Base-by-base conservation (phyloP, 768 basidiomycete genomes). In the Scleroderma citrinum region DNA sequence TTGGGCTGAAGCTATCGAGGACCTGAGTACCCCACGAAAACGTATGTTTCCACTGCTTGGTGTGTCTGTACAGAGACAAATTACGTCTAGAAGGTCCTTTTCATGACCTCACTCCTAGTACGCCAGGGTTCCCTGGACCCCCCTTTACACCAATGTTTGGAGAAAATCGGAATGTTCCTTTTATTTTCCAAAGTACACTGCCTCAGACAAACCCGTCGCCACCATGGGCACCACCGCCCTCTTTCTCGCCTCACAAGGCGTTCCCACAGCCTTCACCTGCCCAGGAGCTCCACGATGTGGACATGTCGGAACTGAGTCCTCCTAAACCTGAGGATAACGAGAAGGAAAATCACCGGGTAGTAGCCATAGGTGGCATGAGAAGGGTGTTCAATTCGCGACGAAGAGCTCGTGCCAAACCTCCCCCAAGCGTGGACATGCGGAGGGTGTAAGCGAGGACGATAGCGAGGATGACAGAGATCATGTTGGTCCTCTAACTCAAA, bases 261-360 rank as follows among this genome's bases (percentile, higher is more conserved):
- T 83, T 85, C 53, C 80, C 81, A 30, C 69, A 68, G 37, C 68
- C 69, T 23, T 21, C 13, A 20, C 50, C 61, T 34, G 58, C 61
- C 17, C 57, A 64, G 23, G 85, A 88, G 57, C 56, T 78, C 21
- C 73, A 71, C 26, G 88, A 90, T 61, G 71, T 91, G 17, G 84
- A 86, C 60, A 90, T 91, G 87, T 69, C 74, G 6, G 88, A 90
- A 45, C 65, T 70, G 13, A 88, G 83, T 57, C 85, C 85, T 29
- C 73, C 74, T 19, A 78, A 72, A 52, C 59, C 58, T 16, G 72
- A 77, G 23, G 75, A 75, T 38, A 47, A 51, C 14, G 71, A 71
- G 35, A 65, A 59, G 14, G 73, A 71, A 41, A 71, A 63, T 24
- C 68, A 62, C n/a, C 64, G 83, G 47, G 57, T 68, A n/a, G 71